These are phyloP conservation scores for Syzygium malaccense DNA, from an alignment of 441 rosid species.

Conservation along the genomic window DNA sequence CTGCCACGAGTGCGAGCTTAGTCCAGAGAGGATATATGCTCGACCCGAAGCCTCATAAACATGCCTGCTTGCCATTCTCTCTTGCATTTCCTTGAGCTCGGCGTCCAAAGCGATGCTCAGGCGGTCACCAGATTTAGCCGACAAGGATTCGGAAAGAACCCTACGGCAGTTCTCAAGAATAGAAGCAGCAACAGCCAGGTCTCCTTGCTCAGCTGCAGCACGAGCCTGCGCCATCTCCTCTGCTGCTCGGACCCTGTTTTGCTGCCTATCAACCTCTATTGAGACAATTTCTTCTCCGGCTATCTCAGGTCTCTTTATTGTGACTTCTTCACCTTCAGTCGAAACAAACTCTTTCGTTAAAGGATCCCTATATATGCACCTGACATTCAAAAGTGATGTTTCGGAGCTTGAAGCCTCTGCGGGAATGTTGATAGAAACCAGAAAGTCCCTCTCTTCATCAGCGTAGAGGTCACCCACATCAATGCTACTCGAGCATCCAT, in stretches of 20 bases:
- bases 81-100: constrained; percentile 97
- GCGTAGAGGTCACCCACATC: constrained; percentile 94
- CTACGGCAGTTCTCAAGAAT: constrained; percentile 60
- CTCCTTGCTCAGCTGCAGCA: constrained; percentile 70
- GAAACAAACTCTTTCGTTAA: constrained; percentile 55
- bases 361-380: constrained; percentile 77
- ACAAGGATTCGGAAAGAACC: constrained; percentile 48
- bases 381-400: constrained; percentile 59
- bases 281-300: constrained; percentile 39
- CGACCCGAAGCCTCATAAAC: constrained; percentile 93
- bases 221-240: constrained; percentile 81
- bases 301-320: constrained; percentile 52
- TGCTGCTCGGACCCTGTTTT: constrained; percentile 84
- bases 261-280: constrained; percentile 91
- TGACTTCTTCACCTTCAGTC: constrained; percentile 44
- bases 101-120: constrained; percentile 76
- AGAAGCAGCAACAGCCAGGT: constrained; percentile 61
- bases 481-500: constrained; percentile 46
- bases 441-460: constrained; percentile 92
- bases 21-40: constrained; percentile 94
- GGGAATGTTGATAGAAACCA: constrained; percentile 57
- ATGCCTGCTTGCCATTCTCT: constrained; percentile 89
- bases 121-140: constrained; percentile 64
- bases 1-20: constrained; percentile 99
- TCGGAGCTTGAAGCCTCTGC: constrained; percentile 27